Evolutionary conservation across 2,329 filamentous ascomycete species (phyloP), one percentile per base, ranked within the genome.

Genomic region (Pseudocercospora crystallina): DNA sequence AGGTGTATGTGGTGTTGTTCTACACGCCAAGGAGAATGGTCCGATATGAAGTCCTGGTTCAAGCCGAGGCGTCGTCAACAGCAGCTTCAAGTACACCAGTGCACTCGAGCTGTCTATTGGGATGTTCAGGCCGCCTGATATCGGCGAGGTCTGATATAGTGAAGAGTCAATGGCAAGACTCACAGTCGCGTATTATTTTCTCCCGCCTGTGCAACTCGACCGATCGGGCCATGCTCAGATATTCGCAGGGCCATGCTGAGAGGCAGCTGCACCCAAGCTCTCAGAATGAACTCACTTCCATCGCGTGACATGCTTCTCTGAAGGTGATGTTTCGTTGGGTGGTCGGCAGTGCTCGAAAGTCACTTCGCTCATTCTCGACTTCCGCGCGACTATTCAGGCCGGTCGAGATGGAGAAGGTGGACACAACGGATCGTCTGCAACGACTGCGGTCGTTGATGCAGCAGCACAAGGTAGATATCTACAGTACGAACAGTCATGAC

Each of bases 371-470:
- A 30, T 64, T 67, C 47, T 59, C 60, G 36, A 53, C 56, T 5
- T 56, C 62, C 9, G 11, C 38, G 20, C 53, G 33, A 17, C 35
- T 30, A 47, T 57, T n/a, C 43, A 42, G 48, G 26, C 56, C 63
- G 13, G 52, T 56, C 60, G 79, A 84, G 31, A 95, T 94, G 88
- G 87, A 83, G 67, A 83, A 80, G 46, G 85, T 95, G 60, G 78
- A 94, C 72, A 96, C 91, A 32, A 83, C 84, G 48, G 78, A 83
- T 56, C 87, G 89, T 64, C 82, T 99, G 59, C 73, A 82, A 58
- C 80, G 82, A 72, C 80, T 99, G 65, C 83, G 94, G 67, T 78
- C 85, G 69, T 77, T 96, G 68, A 99, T 99, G 94, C 85, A 83
- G 73, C 80, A 91, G 71, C 80, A 87, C 66, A 86, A 89, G 59